Evolutionary conservation across 306 rosid genomes (phyloP), one percentile per base, ranked within the genome.

Genomic region (Fragaria vesca): DNA sequence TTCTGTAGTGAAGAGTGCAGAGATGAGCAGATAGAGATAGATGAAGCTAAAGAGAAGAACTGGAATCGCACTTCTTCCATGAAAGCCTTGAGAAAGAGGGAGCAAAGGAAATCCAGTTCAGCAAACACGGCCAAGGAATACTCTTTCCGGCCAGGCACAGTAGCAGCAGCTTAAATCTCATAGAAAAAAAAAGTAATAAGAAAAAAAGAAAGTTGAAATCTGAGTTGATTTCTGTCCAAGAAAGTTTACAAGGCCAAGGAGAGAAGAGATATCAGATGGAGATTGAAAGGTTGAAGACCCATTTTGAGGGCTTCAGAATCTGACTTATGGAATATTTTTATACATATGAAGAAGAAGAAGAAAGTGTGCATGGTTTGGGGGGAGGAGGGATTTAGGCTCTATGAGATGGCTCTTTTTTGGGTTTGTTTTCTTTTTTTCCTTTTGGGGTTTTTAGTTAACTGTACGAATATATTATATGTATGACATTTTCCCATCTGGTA

Each of bases 1-100:
- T 95, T 95, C 80, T 95, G 98, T 40, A 95, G 97, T 58, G 97
- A 88, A 78, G 97, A 93, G 76, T 95, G 98, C 71, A 88, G 98
- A 65, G 84, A 74, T n/a, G 96, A 91, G 62, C 97, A 95, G 72
- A 95, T 95, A 26, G 96, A 91, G 32, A 76, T 42, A 0, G 97
- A 95, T 42, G 97, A 95, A 80, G 83, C 86, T 0, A 86, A 87
- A 18, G 98, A 92, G 87, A 94, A 89, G 86, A 87, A 92, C 8
- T 34, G 79, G 79, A 92, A 79, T 26, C 81, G 86, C 38, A 83
- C 93, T 38, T 88, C 94, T 40, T 93, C 98, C 0, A 76, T 89
- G 89, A 90, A 86, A 65, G 91, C 93, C 0, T 66, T 89, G 79
- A 91, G 93, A 42, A 87, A 89, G 38, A 89, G 91, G 52, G 94